Evolutionary conservation across 2,329 filamentous ascomycete genomes (phyloP), one percentile per base, ranked within the genome.

Genomic region (Aspergillus niger): DNA sequence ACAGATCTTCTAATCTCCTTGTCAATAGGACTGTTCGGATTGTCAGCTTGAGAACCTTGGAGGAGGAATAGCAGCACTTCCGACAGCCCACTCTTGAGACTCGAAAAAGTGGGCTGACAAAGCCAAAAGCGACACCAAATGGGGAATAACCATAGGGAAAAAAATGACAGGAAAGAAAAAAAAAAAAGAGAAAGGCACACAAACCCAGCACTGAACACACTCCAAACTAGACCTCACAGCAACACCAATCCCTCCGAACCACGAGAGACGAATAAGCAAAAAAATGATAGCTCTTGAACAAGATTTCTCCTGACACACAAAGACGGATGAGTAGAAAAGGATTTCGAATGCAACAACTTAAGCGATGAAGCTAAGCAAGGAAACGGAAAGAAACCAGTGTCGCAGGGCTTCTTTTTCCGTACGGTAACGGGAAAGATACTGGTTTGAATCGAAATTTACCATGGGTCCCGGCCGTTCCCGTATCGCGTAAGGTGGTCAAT

Each of bases 381-480:
- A 57, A 58, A 60, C 56, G 43, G 47, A 49, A 59, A 55, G 30
- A 50, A 38, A 48, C 28, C 13, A 30, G 24, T 15, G 32, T 32
- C 38, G 52, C 43, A 30, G 43, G 17, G 39, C 47, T 43, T 55
- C 24, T 22, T 53, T 17, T 22, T 41, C 24, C 8, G 63, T 67
- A 51, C 24, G 39, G 30, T 36, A 6, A 54, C 43, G 36, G 49
- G 41, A 44, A 44, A 44, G 41, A 22, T 44, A 52, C 24, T 48
- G 24, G 32, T 20, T 39, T 26, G 39, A 38, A 57, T 55, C 52
- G 57, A 56, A 66, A 69, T 70, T 71, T 67, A 62, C 57, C 69
- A 72, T 73, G 74, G 66, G 72, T 76, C 68, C 75, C 74, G 73
- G 65, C 61, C 73, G 69, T 72, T 76, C 69, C 75, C 74, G 73